Percentiles rank a stretch among this genome's conserved stretches.
phyloP scores from a whole-genome alignment of 352 stramenopile species.

The Pythium dissimile region DNA sequence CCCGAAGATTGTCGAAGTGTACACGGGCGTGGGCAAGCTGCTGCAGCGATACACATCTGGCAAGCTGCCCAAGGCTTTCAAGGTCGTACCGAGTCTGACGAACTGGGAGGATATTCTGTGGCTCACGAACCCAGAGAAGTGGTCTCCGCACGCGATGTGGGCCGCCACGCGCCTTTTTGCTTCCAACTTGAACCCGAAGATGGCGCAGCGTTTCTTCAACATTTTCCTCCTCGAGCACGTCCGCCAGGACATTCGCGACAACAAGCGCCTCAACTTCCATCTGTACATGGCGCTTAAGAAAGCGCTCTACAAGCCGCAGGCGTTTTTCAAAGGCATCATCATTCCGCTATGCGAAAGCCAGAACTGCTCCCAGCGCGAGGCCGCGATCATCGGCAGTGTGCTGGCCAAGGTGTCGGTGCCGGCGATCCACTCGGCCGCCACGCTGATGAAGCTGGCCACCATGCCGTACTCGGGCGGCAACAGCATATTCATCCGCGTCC shows the following conservation, averaged over 20 bases:
- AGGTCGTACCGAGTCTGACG: conserved; percentile 97
- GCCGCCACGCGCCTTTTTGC: conserved; percentile 97
- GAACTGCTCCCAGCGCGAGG: conserved; percentile 97
- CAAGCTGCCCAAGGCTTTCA: conserved; percentile 99
- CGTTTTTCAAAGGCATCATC: conserved; percentile 99
- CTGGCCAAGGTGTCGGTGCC: conserved; percentile 98
- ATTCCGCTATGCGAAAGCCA: conserved; percentile 94
- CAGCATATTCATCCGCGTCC: conserved; percentile 97
- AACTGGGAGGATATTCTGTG: conserved; percentile 99
- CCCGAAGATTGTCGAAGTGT: conserved; percentile 97
- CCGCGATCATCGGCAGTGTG: conserved; percentile 96
- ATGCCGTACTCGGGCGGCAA: conserved; percentile 97
- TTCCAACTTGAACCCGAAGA: conserved; percentile 99
- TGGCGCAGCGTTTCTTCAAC: conserved; percentile 99
- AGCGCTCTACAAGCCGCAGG: conserved; percentile 98
- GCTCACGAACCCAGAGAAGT: conserved; percentile 96
- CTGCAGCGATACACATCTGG: conserved; percentile 96
- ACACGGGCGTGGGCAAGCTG: conserved; percentile 98
- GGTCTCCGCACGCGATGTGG: conserved; percentile 98
- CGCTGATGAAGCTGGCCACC: conserved; percentile 97
- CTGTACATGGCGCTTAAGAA: conserved; percentile 99
- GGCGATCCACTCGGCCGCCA: conserved; percentile 98
- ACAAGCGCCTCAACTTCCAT: conserved; percentile 99
- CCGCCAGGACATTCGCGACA: conserved; percentile 95
- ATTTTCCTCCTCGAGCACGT: conserved; percentile 96